These are phyloP conservation scores for Pythium chondricola DNA, from an alignment of 352 stramenopile genomes.

Conservation along the genomic window DNA sequence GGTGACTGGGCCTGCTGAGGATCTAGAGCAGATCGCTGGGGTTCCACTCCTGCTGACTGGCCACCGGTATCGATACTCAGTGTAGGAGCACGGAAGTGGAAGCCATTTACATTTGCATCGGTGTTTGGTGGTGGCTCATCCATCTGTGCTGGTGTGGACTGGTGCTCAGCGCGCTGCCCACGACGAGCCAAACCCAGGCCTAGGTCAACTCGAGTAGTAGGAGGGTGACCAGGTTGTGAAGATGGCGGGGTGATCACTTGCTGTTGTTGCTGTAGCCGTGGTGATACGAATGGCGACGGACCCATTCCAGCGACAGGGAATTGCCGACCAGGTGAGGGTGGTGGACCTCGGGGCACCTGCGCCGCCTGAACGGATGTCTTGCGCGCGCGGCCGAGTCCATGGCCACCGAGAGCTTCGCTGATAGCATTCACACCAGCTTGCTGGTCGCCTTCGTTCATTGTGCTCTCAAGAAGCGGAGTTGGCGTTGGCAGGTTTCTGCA, in stretches of 20 bases:
- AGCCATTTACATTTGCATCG: background rate
- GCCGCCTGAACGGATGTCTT: background rate
- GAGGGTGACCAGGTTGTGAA: background rate
- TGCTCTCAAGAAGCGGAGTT: too few species aligned
- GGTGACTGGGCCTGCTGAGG: too few species aligned
- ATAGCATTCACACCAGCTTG: conserved; percentile 28
- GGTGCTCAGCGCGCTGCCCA: too few species aligned
- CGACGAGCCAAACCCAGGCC: too few species aligned
- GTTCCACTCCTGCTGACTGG: too few species aligned
- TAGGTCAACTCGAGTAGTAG: conserved; percentile 4
- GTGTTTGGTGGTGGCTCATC: too few species aligned
- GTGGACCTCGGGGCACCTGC: background rate
- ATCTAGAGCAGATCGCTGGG: too few species aligned
- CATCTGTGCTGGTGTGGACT: too few species aligned
- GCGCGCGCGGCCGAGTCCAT: background rate
- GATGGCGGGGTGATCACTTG: background rate
- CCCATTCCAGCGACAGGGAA: background rate
- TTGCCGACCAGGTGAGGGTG: background rate
- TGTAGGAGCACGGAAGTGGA: background rate
- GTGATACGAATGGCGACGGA: background rate
- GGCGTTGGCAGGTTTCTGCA: too few species aligned
- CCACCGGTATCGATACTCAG: conserved; percentile 15
- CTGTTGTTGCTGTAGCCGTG: background rate
- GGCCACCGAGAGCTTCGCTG: conserved; percentile 28
- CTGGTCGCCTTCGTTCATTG: background rate